A percentile compares a stretch with the other conserved stretches of the same genome.
Evolutionary conservation across 2,329 filamentous ascomycete genomes (phyloP).

Genomic region (Aureobasidium leucospermi): DNA sequence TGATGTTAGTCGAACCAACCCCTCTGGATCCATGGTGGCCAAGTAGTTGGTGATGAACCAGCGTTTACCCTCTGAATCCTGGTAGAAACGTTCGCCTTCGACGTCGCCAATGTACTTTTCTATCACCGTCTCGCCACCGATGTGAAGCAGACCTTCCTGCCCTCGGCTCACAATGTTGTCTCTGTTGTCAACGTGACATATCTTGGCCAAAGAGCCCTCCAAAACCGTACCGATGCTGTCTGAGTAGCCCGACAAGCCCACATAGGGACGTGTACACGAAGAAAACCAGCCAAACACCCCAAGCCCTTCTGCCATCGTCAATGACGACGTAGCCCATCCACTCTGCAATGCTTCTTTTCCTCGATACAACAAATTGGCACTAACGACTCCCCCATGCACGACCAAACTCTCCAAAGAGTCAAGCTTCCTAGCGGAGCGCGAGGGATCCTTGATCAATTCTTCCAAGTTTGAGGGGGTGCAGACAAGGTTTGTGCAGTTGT

Average conservation of each 20-base stretch:
- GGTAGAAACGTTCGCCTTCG: background rate
- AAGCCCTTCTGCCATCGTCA: background rate
- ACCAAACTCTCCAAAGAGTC: background rate
- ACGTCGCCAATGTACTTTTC: background rate
- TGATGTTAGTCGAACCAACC: background rate
- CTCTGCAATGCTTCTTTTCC: background rate
- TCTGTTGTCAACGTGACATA: background rate
- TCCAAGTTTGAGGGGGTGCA: background rate
- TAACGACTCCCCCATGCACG: background rate
- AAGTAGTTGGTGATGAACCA: conserved; percentile 1
- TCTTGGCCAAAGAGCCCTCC: background rate
- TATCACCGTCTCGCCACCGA: background rate
- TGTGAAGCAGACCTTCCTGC: background rate
- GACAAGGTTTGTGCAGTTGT: background rate
- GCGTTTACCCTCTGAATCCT: background rate
- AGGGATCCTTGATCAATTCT: background rate
- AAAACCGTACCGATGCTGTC: background rate
- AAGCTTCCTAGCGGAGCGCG: background rate
- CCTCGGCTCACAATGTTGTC: background rate
- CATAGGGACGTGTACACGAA: background rate
- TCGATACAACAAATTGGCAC: background rate
- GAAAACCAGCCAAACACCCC: background rate
- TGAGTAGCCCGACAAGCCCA: background rate
- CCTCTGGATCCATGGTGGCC: background rate
- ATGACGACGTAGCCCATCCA: background rate